Evolutionary conservation across 2,329 filamentous ascomycete species (phyloP).

Genomic region (Emergomyces pasteurianus): DNA sequence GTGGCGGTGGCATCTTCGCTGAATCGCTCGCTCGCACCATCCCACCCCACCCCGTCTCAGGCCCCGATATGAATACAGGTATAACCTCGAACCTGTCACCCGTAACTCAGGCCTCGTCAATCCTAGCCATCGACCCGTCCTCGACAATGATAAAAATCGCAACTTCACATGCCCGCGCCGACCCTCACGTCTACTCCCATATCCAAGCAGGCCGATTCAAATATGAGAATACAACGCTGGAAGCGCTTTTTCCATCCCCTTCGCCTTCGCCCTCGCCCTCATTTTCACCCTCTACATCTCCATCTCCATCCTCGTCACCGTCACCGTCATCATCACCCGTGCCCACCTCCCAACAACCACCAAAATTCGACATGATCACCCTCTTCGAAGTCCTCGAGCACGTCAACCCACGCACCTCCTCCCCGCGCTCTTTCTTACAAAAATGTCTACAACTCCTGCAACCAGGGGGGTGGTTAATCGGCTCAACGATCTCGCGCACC

Average conservation of each 20-base stretch:
- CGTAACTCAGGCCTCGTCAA: conserved; percentile 28
- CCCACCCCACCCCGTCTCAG: conserved; percentile 8
- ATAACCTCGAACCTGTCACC: conserved; percentile 13
- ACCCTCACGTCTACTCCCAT: conserved; percentile 50
- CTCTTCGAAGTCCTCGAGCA: conserved; percentile 94
- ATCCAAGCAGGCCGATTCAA: conserved; percentile 45
- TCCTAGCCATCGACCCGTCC: conserved; percentile 37
- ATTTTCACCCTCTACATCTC: not conserved
- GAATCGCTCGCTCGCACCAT: conserved; percentile 46
- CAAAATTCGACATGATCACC: conserved; percentile 63
- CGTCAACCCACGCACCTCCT: conserved; percentile 54
- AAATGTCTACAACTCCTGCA: conserved; percentile 51
- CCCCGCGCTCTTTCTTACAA: conserved; percentile 57
- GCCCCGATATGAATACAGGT: not conserved
- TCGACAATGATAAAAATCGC: conserved; percentile 48
- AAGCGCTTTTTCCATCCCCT: conserved; percentile 37
- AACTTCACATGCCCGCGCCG: conserved; percentile 58
- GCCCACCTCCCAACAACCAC: conserved; percentile 5
- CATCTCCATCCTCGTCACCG: not conserved
- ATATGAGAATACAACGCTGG: conserved; percentile 68
- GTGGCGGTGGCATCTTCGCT: conserved; percentile 92
- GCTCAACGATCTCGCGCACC: conserved; percentile 85
- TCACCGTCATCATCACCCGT: not conserved
- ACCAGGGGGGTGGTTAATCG: conserved; percentile 84
- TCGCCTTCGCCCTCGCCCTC: not conserved